Conservation (phyloP, 78 protist genomes). For the slime mould (Dictyostelium discoideum) region DNA sequence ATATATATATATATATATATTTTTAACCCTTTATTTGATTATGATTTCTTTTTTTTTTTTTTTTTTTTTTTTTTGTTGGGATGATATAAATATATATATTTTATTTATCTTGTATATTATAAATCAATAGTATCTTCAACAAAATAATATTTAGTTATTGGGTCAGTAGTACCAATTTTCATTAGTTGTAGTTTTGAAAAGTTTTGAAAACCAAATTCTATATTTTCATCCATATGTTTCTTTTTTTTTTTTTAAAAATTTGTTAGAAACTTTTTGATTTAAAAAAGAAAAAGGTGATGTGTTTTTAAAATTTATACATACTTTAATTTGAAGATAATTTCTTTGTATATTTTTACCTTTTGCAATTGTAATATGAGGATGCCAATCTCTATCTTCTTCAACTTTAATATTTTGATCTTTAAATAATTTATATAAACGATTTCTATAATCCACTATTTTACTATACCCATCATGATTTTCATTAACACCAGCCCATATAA, state of each 20-base stretch:
- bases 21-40: too few relatives aligned
- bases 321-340: background rate
- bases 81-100: too few relatives aligned
- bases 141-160: slow-evolving; percentile 19
- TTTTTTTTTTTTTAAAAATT: background rate
- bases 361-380: slow-evolving; percentile 61
- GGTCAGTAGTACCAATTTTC: slow-evolving; percentile 46
- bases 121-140: background rate
- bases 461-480: background rate
- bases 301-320: too few relatives aligned
- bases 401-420: slow-evolving; percentile 13
- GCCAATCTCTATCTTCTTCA: slow-evolving; percentile 24
- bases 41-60: too few relatives aligned
- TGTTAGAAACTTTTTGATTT: too few relatives aligned
- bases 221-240: background rate
- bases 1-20: too few relatives aligned
- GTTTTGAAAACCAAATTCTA: slow-evolving; percentile 42
- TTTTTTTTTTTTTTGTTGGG: too few relatives aligned
- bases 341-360: slow-evolving; percentile 11
- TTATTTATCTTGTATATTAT: background rate
- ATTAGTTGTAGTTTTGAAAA: slow-evolving; percentile 1
- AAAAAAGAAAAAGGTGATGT: too few relatives aligned
- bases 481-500: slow-evolving; percentile 41
- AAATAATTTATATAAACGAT: slow-evolving; percentile 1
- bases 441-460: background rate